Conservation (phyloP, 768 basidiomycete genomes). For the Leccinum variicolor region DNA sequence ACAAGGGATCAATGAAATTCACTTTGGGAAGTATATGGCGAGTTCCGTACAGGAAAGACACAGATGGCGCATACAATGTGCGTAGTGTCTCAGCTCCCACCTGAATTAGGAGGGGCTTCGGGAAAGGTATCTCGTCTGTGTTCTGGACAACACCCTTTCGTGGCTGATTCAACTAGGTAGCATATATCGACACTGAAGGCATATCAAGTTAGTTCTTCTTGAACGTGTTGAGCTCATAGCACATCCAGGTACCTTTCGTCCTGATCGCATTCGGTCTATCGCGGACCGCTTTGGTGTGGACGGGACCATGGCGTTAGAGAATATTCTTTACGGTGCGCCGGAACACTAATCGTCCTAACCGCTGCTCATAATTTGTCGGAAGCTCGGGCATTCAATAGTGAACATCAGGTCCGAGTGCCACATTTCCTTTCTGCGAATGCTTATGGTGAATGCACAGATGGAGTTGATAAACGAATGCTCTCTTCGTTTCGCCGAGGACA, state of each 20-base stretch:
- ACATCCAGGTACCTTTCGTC: conserved; percentile 83
- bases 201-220: neutral
- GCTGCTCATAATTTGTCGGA: conserved; percentile 10
- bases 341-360: neutral
- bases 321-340: conserved; percentile 77
- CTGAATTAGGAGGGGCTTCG: conserved; percentile 85
- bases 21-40: conserved; percentile 73
- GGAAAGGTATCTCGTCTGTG: conserved; percentile 58
- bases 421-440: neutral
- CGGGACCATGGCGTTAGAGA: conserved; percentile 80
- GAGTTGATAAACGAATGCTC: conserved; percentile 90
- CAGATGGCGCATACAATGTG: conserved; percentile 96
- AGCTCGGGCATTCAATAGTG: conserved; percentile 91
- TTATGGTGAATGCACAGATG: conserved; percentile 50
- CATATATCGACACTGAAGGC: conserved; percentile 90
- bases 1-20: neutral
- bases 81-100: conserved; percentile 84
- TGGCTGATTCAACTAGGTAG: conserved; percentile 50
- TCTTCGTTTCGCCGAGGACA: conserved; percentile 84
- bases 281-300: conserved; percentile 96
- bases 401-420: conserved; percentile 66
- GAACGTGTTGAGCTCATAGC: conserved; percentile 20
- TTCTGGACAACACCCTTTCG: conserved; percentile 3
- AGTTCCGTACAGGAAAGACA: conserved; percentile 95
- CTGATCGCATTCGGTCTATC: conserved; percentile 87